Base-by-base conservation (phyloP, 2,329 filamentous ascomycete species). In the Colletotrichum camelliae region DNA sequence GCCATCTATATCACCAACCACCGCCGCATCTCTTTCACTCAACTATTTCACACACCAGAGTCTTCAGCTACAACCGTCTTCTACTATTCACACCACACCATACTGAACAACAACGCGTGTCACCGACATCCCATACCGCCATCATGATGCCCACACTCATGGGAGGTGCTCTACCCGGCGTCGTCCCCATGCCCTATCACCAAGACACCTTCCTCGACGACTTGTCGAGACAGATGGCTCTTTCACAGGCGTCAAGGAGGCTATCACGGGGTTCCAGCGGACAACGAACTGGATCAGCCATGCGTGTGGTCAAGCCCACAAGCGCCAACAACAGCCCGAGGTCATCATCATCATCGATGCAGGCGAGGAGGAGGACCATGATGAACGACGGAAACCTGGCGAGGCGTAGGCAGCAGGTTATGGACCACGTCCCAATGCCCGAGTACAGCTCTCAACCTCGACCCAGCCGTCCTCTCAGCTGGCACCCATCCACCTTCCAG, bases 251-350 rank as follows among this genome's bases (percentile, higher is more conserved):
- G 33, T 82, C 86, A 52, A 86, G 89, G 64, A 86, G 87, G 75
- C 84, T 86, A 77, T 90, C 90, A 27, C 86, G 88, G 77, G 83
- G 86, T 29, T 88, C 89, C 10, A 88, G 86, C 77, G 86, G 88
- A 78, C 89, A 88, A 82, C 88, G 87, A 80, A 84, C 83, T 66
- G 86, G 85, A 79, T 86, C 84, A 75, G 85, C 86, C 74, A 92
- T 91, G 89, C 89, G 93, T 76, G 87, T 95, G 52, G 85, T 85
- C 72, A 95, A 95, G 83, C 91, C 93, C 16, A 90, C 86, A 78
- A 94, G 93, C 83, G 89, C 92, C 78, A 94, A 88, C 86, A 94
- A 91, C 84, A 95, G 93, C 82, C 93, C 93, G 16, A 88, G 91
- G 79, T 87, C 88, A 5, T 85, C 88, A 5, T 85, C 88, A 6